Conservation (phyloP, 202 grass and related monocot species). For the Eragrostis tef region DNA sequence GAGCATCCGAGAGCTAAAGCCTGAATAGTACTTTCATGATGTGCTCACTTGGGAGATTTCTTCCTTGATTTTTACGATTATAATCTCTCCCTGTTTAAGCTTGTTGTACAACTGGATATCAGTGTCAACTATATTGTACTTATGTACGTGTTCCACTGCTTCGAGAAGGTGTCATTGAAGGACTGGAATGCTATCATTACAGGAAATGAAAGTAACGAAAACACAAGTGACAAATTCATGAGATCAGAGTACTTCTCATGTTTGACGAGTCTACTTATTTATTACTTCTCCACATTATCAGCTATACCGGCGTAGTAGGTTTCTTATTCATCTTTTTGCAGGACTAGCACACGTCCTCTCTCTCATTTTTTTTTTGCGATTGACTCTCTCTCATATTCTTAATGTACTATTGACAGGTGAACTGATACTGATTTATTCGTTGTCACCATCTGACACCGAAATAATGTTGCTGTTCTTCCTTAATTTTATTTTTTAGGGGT, state of each 20-base stretch:
- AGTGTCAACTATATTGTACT: not conserved
- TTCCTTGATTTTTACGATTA: constrained; percentile 15
- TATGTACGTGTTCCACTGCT: not conserved
- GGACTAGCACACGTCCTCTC: not conserved
- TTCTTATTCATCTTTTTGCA: constrained; percentile 13
- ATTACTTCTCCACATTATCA: constrained; percentile 13
- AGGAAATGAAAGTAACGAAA: constrained; percentile 19
- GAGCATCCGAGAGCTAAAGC: not conserved
- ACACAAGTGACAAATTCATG: constrained; percentile 22
- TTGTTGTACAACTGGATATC: constrained; percentile 21
- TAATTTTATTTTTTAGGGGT: too few relatives aligned
- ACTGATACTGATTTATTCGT: constrained; percentile 2
- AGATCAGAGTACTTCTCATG: constrained; percentile 12
- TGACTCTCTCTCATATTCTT: not conserved
- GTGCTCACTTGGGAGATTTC: not conserved
- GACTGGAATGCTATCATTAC: constrained; percentile 23
- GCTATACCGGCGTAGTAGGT: not conserved
- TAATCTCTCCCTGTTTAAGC: constrained; percentile 5
- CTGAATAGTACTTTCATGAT: constrained; percentile 16
- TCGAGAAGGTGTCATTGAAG: not conserved
- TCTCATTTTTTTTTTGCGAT: too few relatives aligned
- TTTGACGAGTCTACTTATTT: not conserved
- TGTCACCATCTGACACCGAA: not conserved
- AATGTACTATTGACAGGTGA: constrained; percentile 26
- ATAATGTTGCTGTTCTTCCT: not conserved